phyloP scores from a whole-genome alignment of 1,284 basidiomycete genomes.

The Cystobasidium pallidum region DNA sequence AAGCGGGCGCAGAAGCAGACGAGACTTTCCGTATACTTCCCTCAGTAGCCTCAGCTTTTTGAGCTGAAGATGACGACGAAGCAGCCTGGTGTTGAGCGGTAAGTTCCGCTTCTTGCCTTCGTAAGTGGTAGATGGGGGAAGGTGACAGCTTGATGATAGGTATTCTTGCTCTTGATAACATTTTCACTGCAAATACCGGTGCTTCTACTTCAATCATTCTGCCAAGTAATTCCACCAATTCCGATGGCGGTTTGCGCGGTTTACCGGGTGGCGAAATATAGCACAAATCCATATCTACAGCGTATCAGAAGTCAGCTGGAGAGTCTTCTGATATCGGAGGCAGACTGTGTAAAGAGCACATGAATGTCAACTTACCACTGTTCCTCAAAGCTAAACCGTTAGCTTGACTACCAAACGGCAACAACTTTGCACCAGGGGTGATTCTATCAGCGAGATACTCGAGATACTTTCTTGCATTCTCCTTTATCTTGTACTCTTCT shows the following conservation, averaged over 20 bases:
- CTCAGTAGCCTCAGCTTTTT: not conserved
- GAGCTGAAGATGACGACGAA: not conserved
- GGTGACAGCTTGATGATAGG: conserved; percentile 90
- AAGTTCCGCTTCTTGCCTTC: conserved; percentile 23
- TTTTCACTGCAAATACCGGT: conserved; percentile 96
- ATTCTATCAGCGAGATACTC: conserved; percentile 93
- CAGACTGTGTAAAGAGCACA: not conserved
- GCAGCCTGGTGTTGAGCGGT: not conserved
- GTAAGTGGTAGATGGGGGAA: conserved; percentile 28
- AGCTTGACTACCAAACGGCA: conserved; percentile 87
- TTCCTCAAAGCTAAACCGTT: conserved; percentile 93
- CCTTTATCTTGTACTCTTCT: conserved; percentile 85
- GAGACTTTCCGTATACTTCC: not conserved
- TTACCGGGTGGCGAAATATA: conserved; percentile 77
- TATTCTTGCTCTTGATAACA: conserved; percentile 93
- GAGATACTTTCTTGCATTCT: conserved; percentile 90
- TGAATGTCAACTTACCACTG: conserved; percentile 68
- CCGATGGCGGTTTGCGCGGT: conserved; percentile 71
- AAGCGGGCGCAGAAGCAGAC: not conserved
- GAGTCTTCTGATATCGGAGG: not conserved
- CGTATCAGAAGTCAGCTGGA: conserved; percentile 55
- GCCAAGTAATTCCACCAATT: conserved; percentile 91
- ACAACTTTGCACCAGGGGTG: conserved; percentile 83
- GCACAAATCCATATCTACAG: conserved; percentile 93
- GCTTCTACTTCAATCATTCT: conserved; percentile 82